Evolutionary conservation across 805 yeast genomes (phyloP), one percentile per base, ranked within the genome.

Genomic region (Wickerhamiella cacticola): DNA sequence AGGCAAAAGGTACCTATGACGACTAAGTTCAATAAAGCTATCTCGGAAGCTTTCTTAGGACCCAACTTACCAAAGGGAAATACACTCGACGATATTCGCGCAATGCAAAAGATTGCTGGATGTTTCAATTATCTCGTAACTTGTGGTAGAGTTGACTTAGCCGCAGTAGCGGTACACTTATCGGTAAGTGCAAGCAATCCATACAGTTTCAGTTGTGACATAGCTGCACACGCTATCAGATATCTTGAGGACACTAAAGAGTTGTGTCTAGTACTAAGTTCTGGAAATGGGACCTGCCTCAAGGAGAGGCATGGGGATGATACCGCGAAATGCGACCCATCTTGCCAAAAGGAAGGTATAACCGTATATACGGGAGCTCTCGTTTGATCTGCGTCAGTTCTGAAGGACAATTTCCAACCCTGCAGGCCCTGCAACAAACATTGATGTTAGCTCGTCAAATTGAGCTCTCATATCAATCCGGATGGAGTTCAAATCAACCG

Each of bases 351-450:
- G n/a, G n/a, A n/a, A n/a, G n/a, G n/a, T n/a, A 15, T 34, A 4
- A 22, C 18, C 8, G 26, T 39, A 9, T 39, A 39, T 31, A 39
- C 42, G 5, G 42, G 24, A 6, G 42, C 42, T n/a, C n/a, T n/a
- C n/a, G n/a, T n/a, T n/a, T n/a, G n/a, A n/a, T n/a, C n/a, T n/a
- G n/a, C n/a, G n/a, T n/a, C n/a, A n/a, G n/a, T n/a, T n/a, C n/a
- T n/a, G n/a, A n/a, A n/a, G n/a, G n/a, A n/a, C n/a, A n/a, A n/a
- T n/a, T n/a, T n/a, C n/a, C n/a, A n/a, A n/a, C n/a, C n/a, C n/a
- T n/a, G n/a, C n/a, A n/a, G n/a, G n/a, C n/a, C n/a, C n/a, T n/a
- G n/a, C n/a, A n/a, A n/a, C n/a, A n/a, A n/a, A n/a, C n/a, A n/a
- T n/a, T n/a, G n/a, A n/a, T n/a, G n/a, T n/a, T n/a, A n/a, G n/a